These are phyloP conservation scores for Mycena sanguinolenta DNA, from an alignment of 768 basidiomycete species.

Conservation along the genomic window DNA sequence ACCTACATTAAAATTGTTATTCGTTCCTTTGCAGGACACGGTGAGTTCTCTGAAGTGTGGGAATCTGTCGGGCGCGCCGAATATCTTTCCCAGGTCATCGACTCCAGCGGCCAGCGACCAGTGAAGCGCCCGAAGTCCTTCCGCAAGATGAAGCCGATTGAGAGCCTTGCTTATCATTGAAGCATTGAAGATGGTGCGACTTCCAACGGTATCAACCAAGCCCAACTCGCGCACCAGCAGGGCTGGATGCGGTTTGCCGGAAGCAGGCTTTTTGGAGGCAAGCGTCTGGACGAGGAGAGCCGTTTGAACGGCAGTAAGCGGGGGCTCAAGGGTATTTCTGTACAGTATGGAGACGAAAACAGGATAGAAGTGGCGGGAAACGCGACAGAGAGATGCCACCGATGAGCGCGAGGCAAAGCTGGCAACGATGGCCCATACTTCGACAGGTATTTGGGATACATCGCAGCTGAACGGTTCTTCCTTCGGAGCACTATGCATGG, in stretches of 20 bases:
- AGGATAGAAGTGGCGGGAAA: slow-evolving; percentile 16
- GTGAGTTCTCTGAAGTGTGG: slow-evolving; percentile 13
- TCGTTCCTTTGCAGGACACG: not conserved
- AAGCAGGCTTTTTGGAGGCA: not conserved
- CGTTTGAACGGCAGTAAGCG: slow-evolving; percentile 6
- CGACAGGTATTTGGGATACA: not conserved
- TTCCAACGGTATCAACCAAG: not conserved
- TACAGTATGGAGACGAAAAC: slow-evolving; percentile 11
- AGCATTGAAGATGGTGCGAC: no score
- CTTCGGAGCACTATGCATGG: not conserved
- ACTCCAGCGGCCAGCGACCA: slow-evolving; percentile 16
- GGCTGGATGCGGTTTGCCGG: not conserved
- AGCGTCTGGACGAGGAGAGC: slow-evolving; percentile 5
- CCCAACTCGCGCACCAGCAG: not conserved
- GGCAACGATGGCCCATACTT: slow-evolving; percentile 19
- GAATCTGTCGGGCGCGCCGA: slow-evolving; percentile 6
- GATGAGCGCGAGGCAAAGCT: slow-evolving; percentile 16
- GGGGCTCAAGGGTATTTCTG: slow-evolving; percentile 8
- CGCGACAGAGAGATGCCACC: slow-evolving; percentile 21
- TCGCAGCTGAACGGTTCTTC: not conserved
- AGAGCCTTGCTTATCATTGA: no score
- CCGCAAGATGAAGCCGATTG: not conserved
- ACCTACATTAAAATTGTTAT: slow-evolving; percentile 16
- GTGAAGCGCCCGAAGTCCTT: slow-evolving; percentile 11
- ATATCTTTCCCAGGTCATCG: slow-evolving; percentile 11